These are phyloP conservation scores for Tuber melanosporum DNA, from an alignment of 495 filamentous ascomycete genomes.

Conservation along the genomic window DNA sequence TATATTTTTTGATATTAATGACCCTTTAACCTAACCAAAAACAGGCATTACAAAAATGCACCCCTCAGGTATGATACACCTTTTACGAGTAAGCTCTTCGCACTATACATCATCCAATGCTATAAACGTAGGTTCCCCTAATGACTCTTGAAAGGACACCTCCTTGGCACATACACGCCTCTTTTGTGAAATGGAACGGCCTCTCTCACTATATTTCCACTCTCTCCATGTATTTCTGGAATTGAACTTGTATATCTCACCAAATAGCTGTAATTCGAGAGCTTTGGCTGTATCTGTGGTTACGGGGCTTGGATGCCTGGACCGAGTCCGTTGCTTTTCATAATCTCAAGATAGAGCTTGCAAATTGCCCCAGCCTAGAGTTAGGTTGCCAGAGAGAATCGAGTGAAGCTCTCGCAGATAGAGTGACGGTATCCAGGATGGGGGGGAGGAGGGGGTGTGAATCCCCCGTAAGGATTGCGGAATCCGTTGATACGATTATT, in stretches of 20 bases:
- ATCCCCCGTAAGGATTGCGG: neutral
- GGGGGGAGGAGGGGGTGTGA: neutral
- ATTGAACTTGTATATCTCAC: neutral
- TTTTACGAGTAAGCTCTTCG: too few species aligned
- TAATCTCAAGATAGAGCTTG: neutral
- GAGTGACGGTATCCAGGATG: neutral
- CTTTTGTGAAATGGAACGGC: too few species aligned
- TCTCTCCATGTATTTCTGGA: too few species aligned
- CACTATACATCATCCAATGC: too few species aligned
- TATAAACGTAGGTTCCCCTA: too few species aligned
- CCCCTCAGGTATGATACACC: too few species aligned
- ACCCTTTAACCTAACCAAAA: too few species aligned
- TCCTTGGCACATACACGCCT: too few species aligned
- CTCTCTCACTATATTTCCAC: too few species aligned
- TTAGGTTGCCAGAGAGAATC: neutral
- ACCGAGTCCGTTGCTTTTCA: neutral
- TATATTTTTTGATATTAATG: too few species aligned
- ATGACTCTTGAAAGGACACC: too few species aligned
- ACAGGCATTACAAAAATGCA: too few species aligned
- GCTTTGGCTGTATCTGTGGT: neutral
- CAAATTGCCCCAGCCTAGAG: neutral
- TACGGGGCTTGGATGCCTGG: neutral
- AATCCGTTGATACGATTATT: neutral
- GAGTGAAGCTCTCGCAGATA: neutral
- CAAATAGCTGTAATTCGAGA: neutral